Conservation (phyloP, 2,329 filamentous ascomycete genomes). For the Cordyceps javanica region DNA sequence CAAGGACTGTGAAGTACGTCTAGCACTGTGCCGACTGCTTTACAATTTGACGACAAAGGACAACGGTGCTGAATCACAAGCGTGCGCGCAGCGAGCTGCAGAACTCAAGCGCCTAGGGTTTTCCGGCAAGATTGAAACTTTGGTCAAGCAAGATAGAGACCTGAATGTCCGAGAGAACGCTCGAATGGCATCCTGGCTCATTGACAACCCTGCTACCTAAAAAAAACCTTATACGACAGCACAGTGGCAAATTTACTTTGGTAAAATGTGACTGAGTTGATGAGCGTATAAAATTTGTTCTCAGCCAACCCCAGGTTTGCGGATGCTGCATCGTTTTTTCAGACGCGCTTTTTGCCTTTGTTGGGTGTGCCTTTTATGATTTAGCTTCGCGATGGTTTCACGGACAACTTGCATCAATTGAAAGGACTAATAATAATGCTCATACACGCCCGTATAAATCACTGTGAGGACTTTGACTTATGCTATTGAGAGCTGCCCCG, state of each 20-base stretch:
- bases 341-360: not conserved
- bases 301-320: not conserved
- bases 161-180: slow-evolving; percentile 79
- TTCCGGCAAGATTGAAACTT: slow-evolving; percentile 54
- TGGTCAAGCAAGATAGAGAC: slow-evolving; percentile 62
- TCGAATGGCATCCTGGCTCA: slow-evolving; percentile 70
- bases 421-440: not conserved
- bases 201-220: slow-evolving; percentile 41
- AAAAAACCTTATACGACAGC: not conserved
- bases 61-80: slow-evolving; percentile 58
- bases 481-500: not conserved
- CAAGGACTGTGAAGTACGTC: slow-evolving; percentile 65
- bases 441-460: not conserved
- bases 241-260: not conserved
- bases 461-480: too few relatives aligned
- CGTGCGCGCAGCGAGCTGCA: slow-evolving; percentile 58
- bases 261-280: not conserved
- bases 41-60: slow-evolving; percentile 84
- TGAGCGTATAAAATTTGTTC: not conserved
- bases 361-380: not conserved
- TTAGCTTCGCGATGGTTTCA: not conserved
- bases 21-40: slow-evolving; percentile 74
- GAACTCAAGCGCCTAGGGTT: slow-evolving; percentile 70
- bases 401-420: not conserved
- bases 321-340: not conserved